These are phyloP conservation scores for Eucalyptus curtisii DNA, from an alignment of 345 rosid genomes.

Conservation along the genomic window DNA sequence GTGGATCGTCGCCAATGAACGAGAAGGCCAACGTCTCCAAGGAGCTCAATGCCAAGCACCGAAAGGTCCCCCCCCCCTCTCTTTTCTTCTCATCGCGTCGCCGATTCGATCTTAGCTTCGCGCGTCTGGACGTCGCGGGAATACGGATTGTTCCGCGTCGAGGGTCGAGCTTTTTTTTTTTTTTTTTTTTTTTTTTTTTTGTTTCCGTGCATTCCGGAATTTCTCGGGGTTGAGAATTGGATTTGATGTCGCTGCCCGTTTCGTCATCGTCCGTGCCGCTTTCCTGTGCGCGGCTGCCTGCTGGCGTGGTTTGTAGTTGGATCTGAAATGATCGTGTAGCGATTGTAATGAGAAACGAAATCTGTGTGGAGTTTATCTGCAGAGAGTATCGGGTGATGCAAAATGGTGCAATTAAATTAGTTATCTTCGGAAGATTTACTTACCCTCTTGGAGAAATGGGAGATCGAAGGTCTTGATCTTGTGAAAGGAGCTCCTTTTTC, in stretches of 20 bases:
- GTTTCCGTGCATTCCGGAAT: neutral
- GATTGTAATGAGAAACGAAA: neutral
- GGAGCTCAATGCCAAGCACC: constrained; percentile 94
- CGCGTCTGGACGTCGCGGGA: neutral
- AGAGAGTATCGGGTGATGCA: neutral
- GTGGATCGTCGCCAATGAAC: constrained; percentile 40
- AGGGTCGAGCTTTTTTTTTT: neutral
- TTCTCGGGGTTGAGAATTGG: neutral
- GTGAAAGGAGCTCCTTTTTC: neutral
- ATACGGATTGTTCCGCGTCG: neutral
- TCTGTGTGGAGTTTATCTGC: neutral
- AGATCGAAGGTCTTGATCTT: neutral
- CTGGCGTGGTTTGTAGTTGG: neutral
- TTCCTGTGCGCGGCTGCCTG: neutral
- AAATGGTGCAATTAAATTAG: neutral
- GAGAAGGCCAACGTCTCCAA: constrained; percentile 98
- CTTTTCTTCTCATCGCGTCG: neutral
- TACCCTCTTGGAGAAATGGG: neutral
- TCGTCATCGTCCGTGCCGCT: neutral
- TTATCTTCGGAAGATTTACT: neutral
- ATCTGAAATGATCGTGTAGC: neutral
- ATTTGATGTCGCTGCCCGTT: neutral
- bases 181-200: accelerated
- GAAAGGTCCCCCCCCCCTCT: constrained; percentile 34
- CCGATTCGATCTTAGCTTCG: neutral